phyloP scores from a whole-genome alignment of 1,284 basidiomycete species.

The Rhodotorula sp. region DNA sequence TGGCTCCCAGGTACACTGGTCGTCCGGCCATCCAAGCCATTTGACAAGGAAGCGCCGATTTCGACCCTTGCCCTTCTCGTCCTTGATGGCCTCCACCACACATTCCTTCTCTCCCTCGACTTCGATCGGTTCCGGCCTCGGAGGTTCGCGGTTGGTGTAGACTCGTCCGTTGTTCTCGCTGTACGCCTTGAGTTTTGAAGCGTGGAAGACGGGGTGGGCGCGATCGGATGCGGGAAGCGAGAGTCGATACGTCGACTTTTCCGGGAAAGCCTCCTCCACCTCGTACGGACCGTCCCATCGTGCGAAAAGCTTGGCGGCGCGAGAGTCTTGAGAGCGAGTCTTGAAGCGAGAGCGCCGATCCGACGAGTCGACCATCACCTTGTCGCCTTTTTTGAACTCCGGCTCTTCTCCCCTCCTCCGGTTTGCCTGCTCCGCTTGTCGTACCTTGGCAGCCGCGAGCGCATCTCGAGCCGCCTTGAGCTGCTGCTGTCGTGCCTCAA shows the following conservation, averaged over 20 bases:
- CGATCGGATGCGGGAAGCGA: constrained; percentile 47
- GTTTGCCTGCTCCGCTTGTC: neutral
- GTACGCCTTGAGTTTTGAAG: constrained; percentile 10
- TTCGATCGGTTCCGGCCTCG: neutral
- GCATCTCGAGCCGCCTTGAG: neutral
- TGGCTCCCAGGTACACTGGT: neutral
- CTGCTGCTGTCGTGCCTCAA: neutral
- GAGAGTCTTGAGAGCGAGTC: neutral
- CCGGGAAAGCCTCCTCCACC: constrained; percentile 36
- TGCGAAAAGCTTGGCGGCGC: constrained; percentile 9
- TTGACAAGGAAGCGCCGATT: neutral
- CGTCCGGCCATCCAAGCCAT: neutral
- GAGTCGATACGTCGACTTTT: constrained; percentile 33
- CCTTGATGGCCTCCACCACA: constrained; percentile 1
- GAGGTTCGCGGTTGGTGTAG: neutral
- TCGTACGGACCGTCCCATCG: constrained; percentile 6
- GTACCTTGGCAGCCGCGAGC: neutral
- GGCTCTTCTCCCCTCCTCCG: neutral
- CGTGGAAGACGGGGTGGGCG: constrained; percentile 68
- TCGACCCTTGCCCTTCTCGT: neutral
- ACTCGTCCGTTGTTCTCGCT: neutral
- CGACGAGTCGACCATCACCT: neutral
- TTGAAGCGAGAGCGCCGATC: neutral
- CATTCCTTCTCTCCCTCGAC: constrained; percentile 7
- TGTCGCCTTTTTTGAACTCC: neutral